These are phyloP conservation scores for Ceratobasidium sp. DNA, from an alignment of 1,284 basidiomycete species.

Conservation along the genomic window DNA sequence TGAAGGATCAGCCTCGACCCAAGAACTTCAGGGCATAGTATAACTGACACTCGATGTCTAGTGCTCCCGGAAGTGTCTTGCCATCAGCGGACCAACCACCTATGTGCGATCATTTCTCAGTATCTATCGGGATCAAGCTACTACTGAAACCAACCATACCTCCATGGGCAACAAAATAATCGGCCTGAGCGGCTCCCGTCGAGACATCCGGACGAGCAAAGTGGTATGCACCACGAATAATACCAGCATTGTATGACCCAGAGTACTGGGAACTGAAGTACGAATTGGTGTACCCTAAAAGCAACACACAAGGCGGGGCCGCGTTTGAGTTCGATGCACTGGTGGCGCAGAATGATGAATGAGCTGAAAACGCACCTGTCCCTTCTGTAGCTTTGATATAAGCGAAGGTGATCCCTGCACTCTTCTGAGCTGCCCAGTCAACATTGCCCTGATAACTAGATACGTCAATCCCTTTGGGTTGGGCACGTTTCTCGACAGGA, in stretches of 20 bases:
- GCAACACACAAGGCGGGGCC: neutral
- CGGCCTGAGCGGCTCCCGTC: conserved; percentile 69
- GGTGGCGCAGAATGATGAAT: conserved; percentile 2
- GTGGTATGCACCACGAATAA: conserved; percentile 73
- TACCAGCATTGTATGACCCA: conserved; percentile 67
- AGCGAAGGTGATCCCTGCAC: conserved; percentile 71
- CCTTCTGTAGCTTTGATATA: conserved; percentile 82
- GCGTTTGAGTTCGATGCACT: conserved; percentile 27
- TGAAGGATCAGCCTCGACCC: neutral
- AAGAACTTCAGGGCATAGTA: neutral
- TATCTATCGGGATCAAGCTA: neutral
- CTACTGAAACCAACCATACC: conserved; percentile 57
- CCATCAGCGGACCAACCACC: conserved; percentile 72
- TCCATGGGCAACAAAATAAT: conserved; percentile 72
- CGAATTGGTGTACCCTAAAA: conserved; percentile 56
- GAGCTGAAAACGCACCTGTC: conserved; percentile 59
- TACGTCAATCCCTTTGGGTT: conserved; percentile 60
- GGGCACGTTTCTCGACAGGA: conserved; percentile 57
- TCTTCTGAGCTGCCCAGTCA: conserved; percentile 68
- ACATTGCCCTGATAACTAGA: conserved; percentile 68
- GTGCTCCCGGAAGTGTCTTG: conserved; percentile 73
- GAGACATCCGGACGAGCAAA: conserved; percentile 69
- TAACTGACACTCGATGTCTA: conserved; percentile 71
- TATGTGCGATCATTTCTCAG: conserved; percentile 48
- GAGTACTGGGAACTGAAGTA: conserved; percentile 67